phyloP scores from a whole-genome alignment of 805 yeast species.

The Brettanomyces bruxellensis region DNA sequence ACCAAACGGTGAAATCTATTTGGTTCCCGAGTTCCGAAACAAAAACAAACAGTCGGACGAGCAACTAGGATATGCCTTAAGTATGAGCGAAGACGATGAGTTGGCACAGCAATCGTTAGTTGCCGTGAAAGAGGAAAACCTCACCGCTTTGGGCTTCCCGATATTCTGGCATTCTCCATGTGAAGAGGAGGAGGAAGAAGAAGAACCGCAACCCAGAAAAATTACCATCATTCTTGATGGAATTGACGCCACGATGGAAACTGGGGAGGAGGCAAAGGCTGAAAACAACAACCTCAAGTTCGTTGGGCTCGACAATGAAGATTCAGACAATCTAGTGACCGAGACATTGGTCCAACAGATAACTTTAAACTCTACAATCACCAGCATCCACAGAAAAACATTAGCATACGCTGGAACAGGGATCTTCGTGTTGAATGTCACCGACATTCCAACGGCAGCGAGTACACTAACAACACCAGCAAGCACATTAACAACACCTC shows the following conservation, averaged over 20 bases:
- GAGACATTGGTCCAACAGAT: slow-evolving; percentile 2
- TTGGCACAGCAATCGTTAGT: neutral
- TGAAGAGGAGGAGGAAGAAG: slow-evolving; percentile 6
- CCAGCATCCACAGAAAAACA: neutral
- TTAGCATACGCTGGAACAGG: too few species aligned
- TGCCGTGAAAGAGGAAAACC: slow-evolving; percentile 18
- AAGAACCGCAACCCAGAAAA: neutral
- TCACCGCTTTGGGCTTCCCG: slow-evolving; percentile 22
- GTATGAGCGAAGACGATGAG: neutral
- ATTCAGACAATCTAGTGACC: neutral
- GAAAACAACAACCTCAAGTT: slow-evolving; percentile 18
- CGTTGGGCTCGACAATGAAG: slow-evolving; percentile 18
- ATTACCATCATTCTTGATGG: neutral
- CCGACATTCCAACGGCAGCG: neutral
- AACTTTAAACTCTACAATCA: slow-evolving; percentile 8
- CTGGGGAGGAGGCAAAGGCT: slow-evolving; percentile 2
- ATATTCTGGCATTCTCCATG: slow-evolving; percentile 14
- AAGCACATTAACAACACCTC: too few species aligned
- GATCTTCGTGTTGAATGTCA: neutral
- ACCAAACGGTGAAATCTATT: slow-evolving; percentile 15
- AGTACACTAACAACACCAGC: too few species aligned
- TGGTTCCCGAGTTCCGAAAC: slow-evolving; percentile 13
- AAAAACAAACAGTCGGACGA: neutral
- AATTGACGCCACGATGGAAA: neutral
- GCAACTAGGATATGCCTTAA: neutral